Percentiles rank a stretch among this genome's conserved stretches.
These are phyloP conservation scores for Colletotrichum sp. DNA, from an alignment of 2,329 filamentous ascomycete species.

Conservation along the genomic window DNA sequence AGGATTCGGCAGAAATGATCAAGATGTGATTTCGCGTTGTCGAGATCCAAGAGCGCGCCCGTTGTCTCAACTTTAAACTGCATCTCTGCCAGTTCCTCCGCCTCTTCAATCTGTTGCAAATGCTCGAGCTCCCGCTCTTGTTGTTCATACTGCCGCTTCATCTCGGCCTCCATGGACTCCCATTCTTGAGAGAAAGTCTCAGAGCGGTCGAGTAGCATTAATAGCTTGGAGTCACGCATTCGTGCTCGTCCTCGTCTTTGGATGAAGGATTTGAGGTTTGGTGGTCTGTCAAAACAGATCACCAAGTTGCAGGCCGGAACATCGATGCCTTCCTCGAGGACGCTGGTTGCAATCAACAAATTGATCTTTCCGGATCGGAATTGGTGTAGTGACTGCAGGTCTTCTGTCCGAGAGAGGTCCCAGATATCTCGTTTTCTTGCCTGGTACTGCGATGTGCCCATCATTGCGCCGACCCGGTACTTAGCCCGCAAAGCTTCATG, in stretches of 20 bases:
- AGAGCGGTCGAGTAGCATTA: conserved; percentile 46
- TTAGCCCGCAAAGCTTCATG: conserved; percentile 52
- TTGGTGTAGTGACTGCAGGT: conserved; percentile 40
- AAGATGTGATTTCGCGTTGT: conserved; percentile 78
- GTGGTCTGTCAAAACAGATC: conserved; percentile 58
- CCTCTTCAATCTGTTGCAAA: conserved; percentile 54
- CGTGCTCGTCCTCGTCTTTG: conserved; percentile 61
- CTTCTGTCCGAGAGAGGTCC: conserved; percentile 36
- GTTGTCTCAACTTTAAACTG: conserved; percentile 45
- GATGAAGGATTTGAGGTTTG: conserved; percentile 61
- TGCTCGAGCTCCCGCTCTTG: conserved; percentile 58
- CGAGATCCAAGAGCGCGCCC: conserved; percentile 71
- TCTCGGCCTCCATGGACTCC: conserved; percentile 71
- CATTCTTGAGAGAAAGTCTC: conserved; percentile 52
- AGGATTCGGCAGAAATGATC: conserved; percentile 79
- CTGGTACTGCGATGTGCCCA: conserved; percentile 53
- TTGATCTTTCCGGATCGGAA: conserved; percentile 63
- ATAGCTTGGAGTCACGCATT: conserved; percentile 54
- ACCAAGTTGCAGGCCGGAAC: conserved; percentile 69
- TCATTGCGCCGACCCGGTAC: conserved; percentile 58
- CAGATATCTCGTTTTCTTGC: conserved; percentile 45
- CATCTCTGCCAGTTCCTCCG: conserved; percentile 27
- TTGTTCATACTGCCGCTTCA: conserved; percentile 73
- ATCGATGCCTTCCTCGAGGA: conserved; percentile 73
- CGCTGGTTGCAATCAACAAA: conserved; percentile 66